Evolutionary conservation across 1,284 basidiomycete genomes (phyloP).

Genomic region (Cryptococcus neoformans): DNA sequence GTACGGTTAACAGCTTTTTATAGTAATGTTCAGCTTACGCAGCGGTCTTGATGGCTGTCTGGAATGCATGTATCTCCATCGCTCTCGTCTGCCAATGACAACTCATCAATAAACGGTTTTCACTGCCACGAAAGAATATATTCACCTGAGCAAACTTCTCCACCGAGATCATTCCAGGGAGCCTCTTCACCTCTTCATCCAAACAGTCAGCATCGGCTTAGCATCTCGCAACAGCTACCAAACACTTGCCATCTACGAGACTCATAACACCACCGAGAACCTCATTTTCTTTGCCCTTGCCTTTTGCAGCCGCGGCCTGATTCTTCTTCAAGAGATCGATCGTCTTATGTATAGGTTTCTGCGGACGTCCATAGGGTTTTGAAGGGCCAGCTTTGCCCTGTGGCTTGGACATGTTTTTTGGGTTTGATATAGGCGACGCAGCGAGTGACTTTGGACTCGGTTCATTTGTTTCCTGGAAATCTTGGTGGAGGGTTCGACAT

Average conservation of each 20-base stretch:
- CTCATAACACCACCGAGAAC: constrained; percentile 25
- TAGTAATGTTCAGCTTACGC: constrained; percentile 53
- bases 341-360: constrained; percentile 35
- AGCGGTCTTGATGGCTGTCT: constrained; percentile 73
- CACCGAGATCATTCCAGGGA: constrained; percentile 75
- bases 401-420: constrained; percentile 8
- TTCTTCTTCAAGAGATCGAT: constrained; percentile 28
- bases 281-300: constrained; percentile 33
- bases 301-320: constrained; percentile 15
- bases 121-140: not conserved
- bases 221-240: not conserved
- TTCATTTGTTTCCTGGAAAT: not conserved
- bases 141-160: constrained; percentile 79
- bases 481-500: not conserved
- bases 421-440: no score
- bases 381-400: constrained; percentile 9
- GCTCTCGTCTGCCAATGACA: constrained; percentile 61
- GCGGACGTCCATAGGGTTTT: constrained; percentile 2
- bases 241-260: constrained; percentile 25
- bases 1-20: not conserved
- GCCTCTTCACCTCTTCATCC: constrained; percentile 43
- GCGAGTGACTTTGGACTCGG: not conserved
- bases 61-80: constrained; percentile 85
- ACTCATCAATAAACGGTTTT: no score
- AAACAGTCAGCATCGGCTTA: not conserved